Conservation (phyloP, 805 yeast species). For the Metschnikowia continentalis region DNA sequence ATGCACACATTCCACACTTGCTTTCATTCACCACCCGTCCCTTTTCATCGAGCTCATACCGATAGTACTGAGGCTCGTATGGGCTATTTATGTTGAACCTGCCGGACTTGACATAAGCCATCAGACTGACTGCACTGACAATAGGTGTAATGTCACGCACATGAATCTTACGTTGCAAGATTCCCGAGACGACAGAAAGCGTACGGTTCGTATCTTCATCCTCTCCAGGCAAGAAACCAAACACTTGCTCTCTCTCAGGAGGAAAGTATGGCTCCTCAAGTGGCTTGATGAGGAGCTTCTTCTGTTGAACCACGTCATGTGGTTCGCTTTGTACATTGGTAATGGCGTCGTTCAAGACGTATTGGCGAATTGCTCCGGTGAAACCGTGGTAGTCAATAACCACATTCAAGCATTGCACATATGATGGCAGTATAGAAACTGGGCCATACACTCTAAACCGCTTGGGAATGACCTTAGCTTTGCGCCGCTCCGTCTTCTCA, state of each 20-base stretch:
- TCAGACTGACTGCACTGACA: conserved; percentile 18
- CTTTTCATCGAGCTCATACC: conserved; percentile 23
- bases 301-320: conserved; percentile 8
- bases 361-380: conserved; percentile 14
- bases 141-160: conserved; percentile 18
- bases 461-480: conserved; percentile 10
- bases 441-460: conserved; percentile 9
- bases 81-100: conserved; percentile 22
- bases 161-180: conserved; percentile 18
- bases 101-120: conserved; percentile 21
- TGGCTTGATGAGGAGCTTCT: conserved; percentile 1
- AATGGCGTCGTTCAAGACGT: conserved; percentile 13
- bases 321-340: conserved; percentile 11
- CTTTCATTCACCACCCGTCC: conserved; percentile 22
- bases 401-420: conserved; percentile 20
- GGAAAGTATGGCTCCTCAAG: conserved; percentile 6
- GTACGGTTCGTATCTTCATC: not conserved
- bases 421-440: conserved; percentile 11
- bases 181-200: conserved; percentile 12
- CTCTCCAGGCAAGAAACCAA: conserved; percentile 5
- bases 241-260: conserved; percentile 5
- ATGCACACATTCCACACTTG: conserved; percentile 33
- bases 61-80: conserved; percentile 29
- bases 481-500: conserved; percentile 7
- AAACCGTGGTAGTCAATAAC: conserved; percentile 21